phyloP scores from a whole-genome alignment of 495 filamentous ascomycete species.

The Sabuloglossum arenarium region DNA sequence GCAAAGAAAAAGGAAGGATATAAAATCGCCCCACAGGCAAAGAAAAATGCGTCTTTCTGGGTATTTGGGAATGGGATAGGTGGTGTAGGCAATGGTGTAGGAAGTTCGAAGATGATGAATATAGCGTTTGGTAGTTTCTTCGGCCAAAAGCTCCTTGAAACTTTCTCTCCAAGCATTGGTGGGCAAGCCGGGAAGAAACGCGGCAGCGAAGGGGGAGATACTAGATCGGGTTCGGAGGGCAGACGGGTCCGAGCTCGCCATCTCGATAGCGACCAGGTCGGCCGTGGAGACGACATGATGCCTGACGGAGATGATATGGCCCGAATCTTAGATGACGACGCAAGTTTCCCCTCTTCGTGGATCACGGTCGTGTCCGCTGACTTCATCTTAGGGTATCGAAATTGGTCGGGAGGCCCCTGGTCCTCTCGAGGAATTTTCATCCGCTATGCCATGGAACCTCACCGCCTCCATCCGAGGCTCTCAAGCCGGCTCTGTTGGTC shows the following conservation, averaged over 20 bases:
- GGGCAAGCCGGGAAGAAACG: conserved; percentile 20
- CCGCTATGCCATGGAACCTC: conserved; percentile 52
- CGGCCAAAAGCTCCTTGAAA: conserved; percentile 28
- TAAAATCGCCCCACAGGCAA: conserved; percentile 22
- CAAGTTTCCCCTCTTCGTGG: conserved; percentile 6
- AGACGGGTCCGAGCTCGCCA: conserved; percentile 25
- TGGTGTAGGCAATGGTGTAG: conserved; percentile 30
- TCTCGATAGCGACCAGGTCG: conserved; percentile 22
- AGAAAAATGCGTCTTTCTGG: conserved; percentile 33
- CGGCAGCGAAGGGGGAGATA: conserved; percentile 17
- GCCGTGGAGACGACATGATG: conserved; percentile 18
- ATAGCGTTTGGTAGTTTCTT: conserved; percentile 32
- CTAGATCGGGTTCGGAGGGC: conserved; percentile 15
- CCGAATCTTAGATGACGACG: conserved; percentile 13
- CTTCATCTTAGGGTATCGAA: conserved; percentile 27
- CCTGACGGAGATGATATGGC: conserved; percentile 20
- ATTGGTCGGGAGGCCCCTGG: conserved; percentile 36
- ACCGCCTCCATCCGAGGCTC: conserved; percentile 37
- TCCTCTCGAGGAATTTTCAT: conserved; percentile 35
- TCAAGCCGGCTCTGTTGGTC: conserved; percentile 18
- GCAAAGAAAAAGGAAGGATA: conserved; percentile 22
- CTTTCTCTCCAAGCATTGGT: conserved; percentile 13
- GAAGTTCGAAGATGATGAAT: conserved; percentile 13
- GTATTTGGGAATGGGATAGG: conserved; percentile 33
- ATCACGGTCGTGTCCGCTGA: background rate